These are phyloP conservation scores for Alternaria alternata DNA, from an alignment of 2,329 filamentous ascomycete genomes.

Conservation along the genomic window DNA sequence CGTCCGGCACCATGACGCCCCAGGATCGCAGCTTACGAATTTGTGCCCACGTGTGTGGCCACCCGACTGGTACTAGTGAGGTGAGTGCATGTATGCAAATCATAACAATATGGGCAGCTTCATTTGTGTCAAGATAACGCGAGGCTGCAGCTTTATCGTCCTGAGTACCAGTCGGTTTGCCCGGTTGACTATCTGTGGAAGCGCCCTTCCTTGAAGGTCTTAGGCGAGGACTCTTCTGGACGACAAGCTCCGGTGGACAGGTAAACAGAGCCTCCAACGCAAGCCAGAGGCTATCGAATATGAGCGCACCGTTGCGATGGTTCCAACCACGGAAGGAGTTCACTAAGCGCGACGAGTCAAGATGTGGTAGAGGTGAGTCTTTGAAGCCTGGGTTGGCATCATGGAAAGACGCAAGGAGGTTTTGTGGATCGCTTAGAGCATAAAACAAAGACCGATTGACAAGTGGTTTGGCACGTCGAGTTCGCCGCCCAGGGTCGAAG, in stretches of 20 bases:
- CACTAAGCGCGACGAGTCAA: constrained; percentile 41
- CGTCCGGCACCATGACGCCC: constrained; percentile 45
- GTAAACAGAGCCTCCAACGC: constrained; percentile 44
- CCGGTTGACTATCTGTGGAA: neutral
- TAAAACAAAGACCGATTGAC: constrained; percentile 48
- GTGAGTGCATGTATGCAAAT: constrained; percentile 53
- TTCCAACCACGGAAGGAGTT: constrained; percentile 48
- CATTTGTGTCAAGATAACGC: constrained; percentile 41
- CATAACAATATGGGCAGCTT: constrained; percentile 53
- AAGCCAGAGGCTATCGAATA: constrained; percentile 50
- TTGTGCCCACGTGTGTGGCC: constrained; percentile 43
- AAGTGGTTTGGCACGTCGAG: constrained; percentile 28
- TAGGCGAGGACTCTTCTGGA: constrained; percentile 35
- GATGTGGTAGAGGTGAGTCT: constrained; percentile 45
- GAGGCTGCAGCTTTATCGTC: neutral
- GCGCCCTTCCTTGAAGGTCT: constrained; percentile 26
- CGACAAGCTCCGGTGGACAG: constrained; percentile 44
- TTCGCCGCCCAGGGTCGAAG: constrained; percentile 25
- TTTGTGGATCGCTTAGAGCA: constrained; percentile 42
- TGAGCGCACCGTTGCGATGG: constrained; percentile 41
- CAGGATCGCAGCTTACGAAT: constrained; percentile 51
- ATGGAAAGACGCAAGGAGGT: constrained; percentile 46
- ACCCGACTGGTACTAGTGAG: constrained; percentile 41
- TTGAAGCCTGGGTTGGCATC: constrained; percentile 33
- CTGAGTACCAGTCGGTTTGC: neutral